Evolutionary conservation across 345 rosid species (phyloP).

Genomic region (Durio zibethinus): DNA sequence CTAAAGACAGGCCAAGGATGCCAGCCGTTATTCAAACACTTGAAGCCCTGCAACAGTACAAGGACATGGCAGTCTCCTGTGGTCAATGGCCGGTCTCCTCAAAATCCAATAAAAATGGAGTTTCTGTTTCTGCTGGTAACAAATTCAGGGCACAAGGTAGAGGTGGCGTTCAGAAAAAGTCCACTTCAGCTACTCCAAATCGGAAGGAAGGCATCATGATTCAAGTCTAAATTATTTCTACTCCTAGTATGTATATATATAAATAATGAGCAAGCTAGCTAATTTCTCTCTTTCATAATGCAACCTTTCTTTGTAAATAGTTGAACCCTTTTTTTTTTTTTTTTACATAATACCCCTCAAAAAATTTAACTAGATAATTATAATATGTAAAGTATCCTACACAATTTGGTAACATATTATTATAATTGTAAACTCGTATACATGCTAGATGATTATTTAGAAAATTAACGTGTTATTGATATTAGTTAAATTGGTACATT

Average conservation of each 20-base stretch:
- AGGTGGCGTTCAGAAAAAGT: constrained; percentile 33
- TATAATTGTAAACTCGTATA: no score
- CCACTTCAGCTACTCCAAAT: constrained; percentile 35
- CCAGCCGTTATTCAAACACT: constrained; percentile 56
- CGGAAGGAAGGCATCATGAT: constrained; percentile 27
- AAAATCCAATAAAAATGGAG: constrained; percentile 29
- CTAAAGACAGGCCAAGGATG: constrained; percentile 90
- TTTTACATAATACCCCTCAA: no score
- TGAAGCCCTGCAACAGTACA: constrained; percentile 50
- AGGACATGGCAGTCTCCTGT: constrained; percentile 74
- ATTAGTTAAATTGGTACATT: no score
- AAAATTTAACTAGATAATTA: no score
- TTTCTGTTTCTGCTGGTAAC: constrained; percentile 12
- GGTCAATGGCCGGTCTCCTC: constrained; percentile 65
- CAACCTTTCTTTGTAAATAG: neutral
- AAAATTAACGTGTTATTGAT: no score
- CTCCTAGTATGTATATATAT: neutral
- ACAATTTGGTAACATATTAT: no score
- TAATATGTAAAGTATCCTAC: no score
- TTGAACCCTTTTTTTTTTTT: neutral
- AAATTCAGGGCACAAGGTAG: constrained; percentile 26
- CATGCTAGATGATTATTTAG: no score
- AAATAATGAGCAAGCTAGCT: neutral
- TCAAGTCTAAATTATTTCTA: neutral
- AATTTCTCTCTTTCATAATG: neutral